These are phyloP conservation scores for Ceratocystis harringtonii DNA, from an alignment of 2,329 filamentous ascomycete species.

Conservation along the genomic window DNA sequence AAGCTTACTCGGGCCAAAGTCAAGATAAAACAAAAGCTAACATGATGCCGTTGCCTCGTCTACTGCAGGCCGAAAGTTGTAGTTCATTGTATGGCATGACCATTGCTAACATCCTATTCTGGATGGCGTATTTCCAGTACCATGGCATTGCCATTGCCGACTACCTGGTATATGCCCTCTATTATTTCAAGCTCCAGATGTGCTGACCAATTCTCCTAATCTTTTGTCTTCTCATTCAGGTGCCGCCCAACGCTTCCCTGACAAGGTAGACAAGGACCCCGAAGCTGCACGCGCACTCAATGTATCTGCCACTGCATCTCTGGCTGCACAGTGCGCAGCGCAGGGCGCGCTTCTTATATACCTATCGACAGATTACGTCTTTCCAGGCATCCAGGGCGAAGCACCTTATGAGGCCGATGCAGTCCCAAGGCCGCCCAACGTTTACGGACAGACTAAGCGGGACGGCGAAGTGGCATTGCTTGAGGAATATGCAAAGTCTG, in stretches of 20 bases:
- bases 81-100: slow-evolving; percentile 52
- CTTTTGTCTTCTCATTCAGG: slow-evolving; percentile 32
- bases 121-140: background rate
- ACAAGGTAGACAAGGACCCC: slow-evolving; percentile 69
- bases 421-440: slow-evolving; percentile 54
- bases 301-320: slow-evolving; percentile 49
- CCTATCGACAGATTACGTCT: slow-evolving; percentile 73
- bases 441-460: slow-evolving; percentile 51
- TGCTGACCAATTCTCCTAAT: background rate
- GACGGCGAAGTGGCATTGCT: slow-evolving; percentile 51
- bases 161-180: background rate
- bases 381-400: slow-evolving; percentile 57
- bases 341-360: slow-evolving; percentile 54
- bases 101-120: background rate
- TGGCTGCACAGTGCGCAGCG: slow-evolving; percentile 51
- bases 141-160: background rate
- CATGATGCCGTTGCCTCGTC: background rate
- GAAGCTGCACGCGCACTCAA: slow-evolving; percentile 60
- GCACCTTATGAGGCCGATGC: slow-evolving; percentile 62
- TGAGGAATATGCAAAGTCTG: slow-evolving; percentile 37
- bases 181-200: background rate
- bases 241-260: slow-evolving; percentile 76
- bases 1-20: background rate
- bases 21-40: background rate
- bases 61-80: slow-evolving; percentile 57